Conservation (phyloP, 768 basidiomycete species). For the Amanita pallidorosea region DNA sequence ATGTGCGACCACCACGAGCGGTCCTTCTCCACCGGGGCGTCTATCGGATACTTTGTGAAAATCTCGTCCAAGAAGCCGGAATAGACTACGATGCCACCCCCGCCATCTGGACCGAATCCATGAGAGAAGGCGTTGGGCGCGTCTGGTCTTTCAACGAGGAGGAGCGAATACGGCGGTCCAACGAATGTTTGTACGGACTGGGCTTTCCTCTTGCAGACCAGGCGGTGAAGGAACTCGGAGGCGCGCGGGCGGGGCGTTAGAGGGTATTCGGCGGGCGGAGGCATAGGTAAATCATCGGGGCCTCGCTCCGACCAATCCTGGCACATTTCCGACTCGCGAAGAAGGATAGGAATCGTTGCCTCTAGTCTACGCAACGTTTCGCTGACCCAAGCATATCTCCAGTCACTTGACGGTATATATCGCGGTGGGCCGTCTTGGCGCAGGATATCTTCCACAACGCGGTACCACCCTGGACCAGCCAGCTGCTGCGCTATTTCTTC, state of each 20-base stretch:
- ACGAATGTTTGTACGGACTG: slow-evolving; percentile 38
- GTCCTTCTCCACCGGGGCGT: slow-evolving; percentile 13
- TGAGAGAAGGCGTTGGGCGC: slow-evolving; percentile 89
- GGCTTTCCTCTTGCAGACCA: slow-evolving; percentile 22
- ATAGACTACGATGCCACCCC: slow-evolving; percentile 90
- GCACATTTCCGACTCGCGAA: slow-evolving; percentile 43
- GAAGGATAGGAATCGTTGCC: slow-evolving; percentile 55
- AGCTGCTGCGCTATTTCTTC: slow-evolving; percentile 79
- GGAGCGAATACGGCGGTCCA: slow-evolving; percentile 82
- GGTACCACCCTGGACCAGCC: slow-evolving; percentile 79
- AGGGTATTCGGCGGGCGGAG: slow-evolving; percentile 76
- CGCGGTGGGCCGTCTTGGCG: slow-evolving; percentile 48
- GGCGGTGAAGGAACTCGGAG: slow-evolving; percentile 54
- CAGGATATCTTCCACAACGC: slow-evolving; percentile 72
- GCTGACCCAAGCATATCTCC: slow-evolving; percentile 85
- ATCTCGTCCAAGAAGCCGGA: slow-evolving; percentile 90
- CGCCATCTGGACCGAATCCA: slow-evolving; percentile 87
- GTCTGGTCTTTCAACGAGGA: slow-evolving; percentile 82
- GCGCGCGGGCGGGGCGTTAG: slow-evolving; percentile 77
- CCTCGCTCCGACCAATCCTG: slow-evolving; percentile 45
- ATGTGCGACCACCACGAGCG: slow-evolving; percentile 36
- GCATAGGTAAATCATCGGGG: slow-evolving; percentile 46
- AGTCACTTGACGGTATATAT: slow-evolving; percentile 68
- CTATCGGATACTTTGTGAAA: slow-evolving; percentile 35
- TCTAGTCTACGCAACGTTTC: slow-evolving; percentile 74